These are phyloP conservation scores for Hordeum marinum DNA, from an alignment of 176 grass and related monocot genomes.

Conservation along the genomic window DNA sequence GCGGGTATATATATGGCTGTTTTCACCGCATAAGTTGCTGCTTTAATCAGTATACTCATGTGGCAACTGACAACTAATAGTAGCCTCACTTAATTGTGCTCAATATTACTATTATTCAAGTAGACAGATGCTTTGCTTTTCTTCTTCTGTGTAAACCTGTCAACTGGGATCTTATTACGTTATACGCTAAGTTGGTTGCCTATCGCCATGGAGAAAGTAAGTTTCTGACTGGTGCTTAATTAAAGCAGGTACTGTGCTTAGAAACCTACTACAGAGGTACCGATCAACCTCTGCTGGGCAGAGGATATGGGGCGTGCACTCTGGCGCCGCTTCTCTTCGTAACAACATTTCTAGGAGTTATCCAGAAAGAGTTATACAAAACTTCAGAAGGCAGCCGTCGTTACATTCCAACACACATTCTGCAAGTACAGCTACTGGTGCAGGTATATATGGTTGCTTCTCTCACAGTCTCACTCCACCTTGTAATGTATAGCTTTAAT, in stretches of 20 bases:
- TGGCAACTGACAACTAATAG: background rate
- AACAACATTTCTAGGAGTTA: slow-evolving; percentile 60
- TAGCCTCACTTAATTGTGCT: background rate
- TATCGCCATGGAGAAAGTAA: background rate
- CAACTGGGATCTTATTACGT: background rate
- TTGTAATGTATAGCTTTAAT: background rate
- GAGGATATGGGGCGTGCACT: slow-evolving; percentile 41
- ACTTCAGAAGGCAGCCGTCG: slow-evolving; percentile 40
- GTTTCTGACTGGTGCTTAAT: background rate
- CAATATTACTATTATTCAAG: background rate
- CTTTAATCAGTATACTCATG: background rate
- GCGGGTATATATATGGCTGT: background rate
- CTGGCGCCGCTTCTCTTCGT: slow-evolving; percentile 31
- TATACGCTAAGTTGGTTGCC: background rate
- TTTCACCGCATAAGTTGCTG: background rate
- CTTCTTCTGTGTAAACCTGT: background rate
- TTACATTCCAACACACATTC: background rate
- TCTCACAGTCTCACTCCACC: background rate
- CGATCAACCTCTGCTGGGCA: slow-evolving; percentile 65
- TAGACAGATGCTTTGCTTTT: background rate
- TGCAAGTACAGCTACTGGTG: background rate
- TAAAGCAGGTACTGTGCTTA: slow-evolving; percentile 44
- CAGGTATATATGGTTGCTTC: background rate
- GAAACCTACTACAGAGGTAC: slow-evolving; percentile 55
- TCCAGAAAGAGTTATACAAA: slow-evolving; percentile 68